A percentile compares a stretch with the other conserved stretches of the same genome.
phyloP scores from a whole-genome alignment of 768 basidiomycete genomes.

The Chalciporus piperatus region DNA sequence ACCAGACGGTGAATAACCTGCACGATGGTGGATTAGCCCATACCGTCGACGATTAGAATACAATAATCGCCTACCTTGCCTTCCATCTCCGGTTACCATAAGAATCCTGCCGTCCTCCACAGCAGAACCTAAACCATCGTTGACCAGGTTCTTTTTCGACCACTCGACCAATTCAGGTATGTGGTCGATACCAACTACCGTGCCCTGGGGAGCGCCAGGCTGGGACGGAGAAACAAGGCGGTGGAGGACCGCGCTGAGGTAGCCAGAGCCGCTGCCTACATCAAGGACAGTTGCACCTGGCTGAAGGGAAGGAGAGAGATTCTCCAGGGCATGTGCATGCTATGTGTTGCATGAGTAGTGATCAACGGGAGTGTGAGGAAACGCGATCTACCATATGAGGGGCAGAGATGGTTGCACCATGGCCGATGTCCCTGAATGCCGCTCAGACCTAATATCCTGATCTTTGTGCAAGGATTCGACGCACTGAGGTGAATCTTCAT shows the following conservation, averaged over 20 bases:
- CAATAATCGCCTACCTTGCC: constrained; percentile 49
- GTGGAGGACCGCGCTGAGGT: constrained; percentile 78
- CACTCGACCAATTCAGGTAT: constrained; percentile 72
- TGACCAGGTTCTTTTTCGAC: constrained; percentile 64
- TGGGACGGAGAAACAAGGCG: constrained; percentile 51
- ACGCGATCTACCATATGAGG: constrained; percentile 79
- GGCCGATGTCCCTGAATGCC: constrained; percentile 59
- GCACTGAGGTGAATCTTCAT: constrained; percentile 77
- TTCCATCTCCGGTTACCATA: constrained; percentile 76
- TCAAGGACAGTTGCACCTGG: constrained; percentile 81
- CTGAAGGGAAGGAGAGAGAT: constrained; percentile 67
- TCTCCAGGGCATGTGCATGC: constrained; percentile 85
- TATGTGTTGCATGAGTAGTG: constrained; percentile 23
- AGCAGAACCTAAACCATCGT: constrained; percentile 58
- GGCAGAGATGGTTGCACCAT: constrained; percentile 91
- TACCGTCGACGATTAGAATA: not conserved
- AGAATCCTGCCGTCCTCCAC: constrained; percentile 55
- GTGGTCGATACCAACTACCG: constrained; percentile 90
- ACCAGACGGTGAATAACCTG: constrained; percentile 39
- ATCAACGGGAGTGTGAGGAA: not conserved
- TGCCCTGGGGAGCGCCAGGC: constrained; percentile 36
- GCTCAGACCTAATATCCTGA: not conserved
- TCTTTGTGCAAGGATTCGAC: constrained; percentile 16
- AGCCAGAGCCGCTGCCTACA: constrained; percentile 87
- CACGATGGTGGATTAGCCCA: not conserved